These are phyloP conservation scores for Neurospora pannonica DNA, from an alignment of 495 filamentous ascomycete genomes.

Conservation along the genomic window DNA sequence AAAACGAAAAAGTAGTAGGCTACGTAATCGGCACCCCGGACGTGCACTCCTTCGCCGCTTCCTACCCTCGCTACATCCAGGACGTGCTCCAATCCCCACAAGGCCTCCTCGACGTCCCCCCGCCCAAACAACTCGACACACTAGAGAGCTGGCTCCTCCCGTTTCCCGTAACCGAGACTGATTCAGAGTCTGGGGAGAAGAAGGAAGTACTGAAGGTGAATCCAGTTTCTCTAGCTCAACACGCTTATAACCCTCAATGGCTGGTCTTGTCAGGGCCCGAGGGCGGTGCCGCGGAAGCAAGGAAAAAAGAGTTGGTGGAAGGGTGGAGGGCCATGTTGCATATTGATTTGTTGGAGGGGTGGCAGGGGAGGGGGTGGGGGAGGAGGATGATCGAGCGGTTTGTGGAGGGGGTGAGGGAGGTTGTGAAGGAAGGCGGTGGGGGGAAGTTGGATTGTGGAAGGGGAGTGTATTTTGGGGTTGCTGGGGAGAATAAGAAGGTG, in stretches of 20 bases:
- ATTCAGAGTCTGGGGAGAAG: too few relatives aligned
- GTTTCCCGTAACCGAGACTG: neutral
- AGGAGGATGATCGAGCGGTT: slow-evolving; percentile 27
- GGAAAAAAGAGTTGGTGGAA: slow-evolving; percentile 19
- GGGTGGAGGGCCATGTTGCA: slow-evolving; percentile 31
- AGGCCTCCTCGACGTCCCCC: slow-evolving; percentile 11
- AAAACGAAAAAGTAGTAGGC: slow-evolving; percentile 18
- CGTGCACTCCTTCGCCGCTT: slow-evolving; percentile 19
- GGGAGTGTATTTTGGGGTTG: slow-evolving; percentile 28
- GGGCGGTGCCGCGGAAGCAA: neutral
- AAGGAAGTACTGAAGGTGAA: too few relatives aligned
- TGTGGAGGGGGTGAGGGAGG: slow-evolving; percentile 21
- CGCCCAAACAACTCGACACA: slow-evolving; percentile 13
- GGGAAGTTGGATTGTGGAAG: slow-evolving; percentile 20
- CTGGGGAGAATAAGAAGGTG: slow-evolving; percentile 33
- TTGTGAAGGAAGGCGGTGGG: too few relatives aligned
- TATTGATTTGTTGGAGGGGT: slow-evolving; percentile 29
- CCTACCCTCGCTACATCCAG: slow-evolving; percentile 22
- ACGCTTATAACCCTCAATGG: slow-evolving; percentile 25
- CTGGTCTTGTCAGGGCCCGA: slow-evolving; percentile 21
- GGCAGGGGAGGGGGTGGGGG: slow-evolving; percentile 29
- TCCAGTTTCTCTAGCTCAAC: slow-evolving; percentile 19
- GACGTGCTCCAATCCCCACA: slow-evolving; percentile 16
- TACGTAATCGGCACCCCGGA: slow-evolving; percentile 32
- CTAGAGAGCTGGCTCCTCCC: slow-evolving; percentile 12